Percentiles rank a stretch among this genome's conserved stretches.
phyloP scores from a whole-genome alignment of 352 stramenopile genomes.

The Hyaloperonospora arabidopsidis region DNA sequence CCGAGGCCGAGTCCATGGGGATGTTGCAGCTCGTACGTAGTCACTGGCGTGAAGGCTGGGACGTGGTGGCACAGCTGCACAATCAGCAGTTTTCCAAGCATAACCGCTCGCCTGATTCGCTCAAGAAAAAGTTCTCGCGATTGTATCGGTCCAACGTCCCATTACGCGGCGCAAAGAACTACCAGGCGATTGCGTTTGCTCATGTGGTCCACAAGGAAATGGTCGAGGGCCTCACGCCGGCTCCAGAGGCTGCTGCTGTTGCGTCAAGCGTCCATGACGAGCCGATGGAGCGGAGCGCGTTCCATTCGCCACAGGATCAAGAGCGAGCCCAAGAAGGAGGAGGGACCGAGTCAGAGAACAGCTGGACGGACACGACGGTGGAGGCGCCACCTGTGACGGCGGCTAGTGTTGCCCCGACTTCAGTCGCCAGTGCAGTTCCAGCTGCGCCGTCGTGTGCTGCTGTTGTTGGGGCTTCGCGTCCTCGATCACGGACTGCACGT shows the following conservation, averaged over 20 bases:
- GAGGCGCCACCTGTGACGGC: conserved; percentile 6
- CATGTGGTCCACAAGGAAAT: conserved; percentile 35
- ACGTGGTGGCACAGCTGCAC: conserved; percentile 31
- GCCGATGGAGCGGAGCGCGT: conserved; percentile 11
- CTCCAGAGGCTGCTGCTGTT: conserved; percentile 1
- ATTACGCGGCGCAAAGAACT: conserved; percentile 31
- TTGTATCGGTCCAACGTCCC: conserved; percentile 27
- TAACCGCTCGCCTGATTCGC: conserved; percentile 33
- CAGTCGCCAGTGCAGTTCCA: conserved; percentile 1
- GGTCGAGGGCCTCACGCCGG: conserved; percentile 17
- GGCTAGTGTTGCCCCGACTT: not conserved
- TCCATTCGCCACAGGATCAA: conserved; percentile 15
- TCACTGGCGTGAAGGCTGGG: conserved; percentile 33
- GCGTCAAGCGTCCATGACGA: conserved; percentile 10
- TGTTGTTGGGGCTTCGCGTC: conserved; percentile 5
- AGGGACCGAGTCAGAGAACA: conserved; percentile 22
- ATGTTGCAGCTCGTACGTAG: conserved; percentile 31
- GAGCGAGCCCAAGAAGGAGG: conserved; percentile 17
- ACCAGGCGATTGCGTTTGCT: conserved; percentile 27
- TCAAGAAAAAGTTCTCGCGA: conserved; percentile 40
- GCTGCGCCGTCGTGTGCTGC: conserved; percentile 3
- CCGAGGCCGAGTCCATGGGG: conserved; percentile 31
- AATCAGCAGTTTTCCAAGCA: conserved; percentile 32
- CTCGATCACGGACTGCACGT: conserved; percentile 5
- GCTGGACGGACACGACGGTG: conserved; percentile 15